Base-by-base conservation (phyloP, 257 asterid species). In the Oldenlandia corymbosa region DNA sequence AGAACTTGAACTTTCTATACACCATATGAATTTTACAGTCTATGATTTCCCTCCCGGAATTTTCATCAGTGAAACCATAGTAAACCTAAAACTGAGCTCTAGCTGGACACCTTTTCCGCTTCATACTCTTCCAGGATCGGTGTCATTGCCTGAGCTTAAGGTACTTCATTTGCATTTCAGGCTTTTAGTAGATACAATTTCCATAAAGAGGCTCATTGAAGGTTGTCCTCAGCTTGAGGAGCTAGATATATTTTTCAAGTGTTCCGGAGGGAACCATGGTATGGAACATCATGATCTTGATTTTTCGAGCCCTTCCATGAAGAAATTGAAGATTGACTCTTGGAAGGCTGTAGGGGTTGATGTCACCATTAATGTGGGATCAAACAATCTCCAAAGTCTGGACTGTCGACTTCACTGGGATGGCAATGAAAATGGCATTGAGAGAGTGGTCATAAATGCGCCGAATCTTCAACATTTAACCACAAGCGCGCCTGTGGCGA, bases 161-260 rank as follows among this genome's bases (percentile, higher is more conserved):
- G 65, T 42, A 11, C 39, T 60, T 21, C 26, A 16, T 16, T 28
- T 60, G 51, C 10, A 60, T 7, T 26, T 17, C 3, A 17, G n/a
- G 54, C 12, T 10, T 7, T 13, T 10, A 5, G 28, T 27, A 16
- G 24, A 61, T 45, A 28, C 41, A 5, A n/a, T 5, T 61, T 45
- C 66, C 5, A 28, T 61, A 20, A 54, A 61, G 27, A 61, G 30
- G 17, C 66, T 61, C 36, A 45, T 61, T 21, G 42, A 42, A 28
- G 66, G 66, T 45, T 61, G 55, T 21, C 66, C 66, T 61, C 0
- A 7, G 9, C 66, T 61, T 20, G 39, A 45, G 26, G 66, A 27
- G 18, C 55, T 61, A 16, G n/a, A 27, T 48, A 2, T 61, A 61
- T 28, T 20, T 1, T 18, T 46, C 43, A 27, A 7, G 5, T 17